phyloP scores from a whole-genome alignment of 352 stramenopile genomes.

The Peronospora tabacina region DNA sequence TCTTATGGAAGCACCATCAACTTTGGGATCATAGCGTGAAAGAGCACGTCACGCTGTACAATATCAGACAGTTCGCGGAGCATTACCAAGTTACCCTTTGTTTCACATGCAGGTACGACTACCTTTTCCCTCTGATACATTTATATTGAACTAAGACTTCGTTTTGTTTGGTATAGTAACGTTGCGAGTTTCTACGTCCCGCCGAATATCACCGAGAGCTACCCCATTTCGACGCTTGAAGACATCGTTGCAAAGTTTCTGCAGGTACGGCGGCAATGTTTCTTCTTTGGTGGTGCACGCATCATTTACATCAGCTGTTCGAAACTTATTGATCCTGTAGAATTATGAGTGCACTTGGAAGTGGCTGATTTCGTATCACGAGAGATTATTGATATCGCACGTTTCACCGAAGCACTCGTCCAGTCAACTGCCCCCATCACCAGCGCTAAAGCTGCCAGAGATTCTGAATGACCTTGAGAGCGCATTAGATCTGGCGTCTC shows the following conservation, averaged over 20 bases:
- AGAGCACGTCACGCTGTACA: constrained; percentile 84
- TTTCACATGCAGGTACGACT: constrained; percentile 75
- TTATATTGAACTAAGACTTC: constrained; percentile 4
- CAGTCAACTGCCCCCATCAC: constrained; percentile 13
- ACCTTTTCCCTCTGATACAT: not conserved
- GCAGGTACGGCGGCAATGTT: constrained; percentile 35
- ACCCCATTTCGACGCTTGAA: constrained; percentile 77
- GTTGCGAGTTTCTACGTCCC: constrained; percentile 79
- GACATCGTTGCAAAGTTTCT: constrained; percentile 86
- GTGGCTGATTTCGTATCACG: constrained; percentile 63
- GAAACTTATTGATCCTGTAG: constrained; percentile 16
- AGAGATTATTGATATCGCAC: constrained; percentile 25
- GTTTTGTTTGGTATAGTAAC: constrained; percentile 37
- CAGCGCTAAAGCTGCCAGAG: constrained; percentile 32
- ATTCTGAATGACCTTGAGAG: constrained; percentile 57
- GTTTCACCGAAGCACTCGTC: constrained; percentile 19
- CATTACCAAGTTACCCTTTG: constrained; percentile 83
- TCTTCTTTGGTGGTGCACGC: not conserved
- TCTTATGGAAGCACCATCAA: constrained; percentile 69
- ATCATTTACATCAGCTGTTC: not conserved
- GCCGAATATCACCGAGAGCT: constrained; percentile 75
- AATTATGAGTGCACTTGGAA: constrained; percentile 79
- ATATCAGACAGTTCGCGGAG: constrained; percentile 86
- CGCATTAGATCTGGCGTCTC: constrained; percentile 56
- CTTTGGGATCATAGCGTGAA: constrained; percentile 85